Conservation (phyloP, 2,329 filamentous ascomycete species). For the Elsinoe necatrix region DNA sequence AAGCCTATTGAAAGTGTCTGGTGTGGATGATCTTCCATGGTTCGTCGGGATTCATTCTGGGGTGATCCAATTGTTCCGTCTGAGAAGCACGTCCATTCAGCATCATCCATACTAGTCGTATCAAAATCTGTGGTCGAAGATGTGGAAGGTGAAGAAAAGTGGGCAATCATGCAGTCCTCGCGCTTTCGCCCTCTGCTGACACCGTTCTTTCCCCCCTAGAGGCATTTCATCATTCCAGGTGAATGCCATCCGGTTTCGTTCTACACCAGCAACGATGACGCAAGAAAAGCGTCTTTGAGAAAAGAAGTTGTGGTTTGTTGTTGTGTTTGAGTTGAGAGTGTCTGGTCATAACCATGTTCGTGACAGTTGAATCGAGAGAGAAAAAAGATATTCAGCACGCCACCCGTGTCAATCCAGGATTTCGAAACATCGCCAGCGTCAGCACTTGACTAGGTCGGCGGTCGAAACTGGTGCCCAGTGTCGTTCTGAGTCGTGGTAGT, state of each 20-base stretch:
- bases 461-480: slow-evolving; percentile 30
- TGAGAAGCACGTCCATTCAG: background rate
- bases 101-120: background rate
- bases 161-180: slow-evolving; percentile 14
- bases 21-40: background rate
- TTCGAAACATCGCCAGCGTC: slow-evolving; percentile 23
- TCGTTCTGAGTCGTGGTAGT: slow-evolving; percentile 20
- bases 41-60: background rate
- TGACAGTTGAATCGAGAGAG: slow-evolving; percentile 5
- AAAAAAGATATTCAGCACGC: slow-evolving; percentile 17
- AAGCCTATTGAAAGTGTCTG: background rate
- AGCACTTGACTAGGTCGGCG: slow-evolving; percentile 29
- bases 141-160: slow-evolving; percentile 7
- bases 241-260: background rate
- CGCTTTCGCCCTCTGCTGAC: slow-evolving; percentile 16
- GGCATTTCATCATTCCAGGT: slow-evolving; percentile 13
- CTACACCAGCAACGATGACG: background rate
- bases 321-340: slow-evolving; percentile 14
- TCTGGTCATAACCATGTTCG: background rate
- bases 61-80: background rate
- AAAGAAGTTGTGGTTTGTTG: background rate
- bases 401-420: slow-evolving; percentile 33
- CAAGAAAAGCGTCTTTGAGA: background rate
- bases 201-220: background rate
- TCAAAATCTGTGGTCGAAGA: background rate